phyloP scores from a whole-genome alignment of 495 filamentous ascomycete species.

The Penicillium egyptiacum region DNA sequence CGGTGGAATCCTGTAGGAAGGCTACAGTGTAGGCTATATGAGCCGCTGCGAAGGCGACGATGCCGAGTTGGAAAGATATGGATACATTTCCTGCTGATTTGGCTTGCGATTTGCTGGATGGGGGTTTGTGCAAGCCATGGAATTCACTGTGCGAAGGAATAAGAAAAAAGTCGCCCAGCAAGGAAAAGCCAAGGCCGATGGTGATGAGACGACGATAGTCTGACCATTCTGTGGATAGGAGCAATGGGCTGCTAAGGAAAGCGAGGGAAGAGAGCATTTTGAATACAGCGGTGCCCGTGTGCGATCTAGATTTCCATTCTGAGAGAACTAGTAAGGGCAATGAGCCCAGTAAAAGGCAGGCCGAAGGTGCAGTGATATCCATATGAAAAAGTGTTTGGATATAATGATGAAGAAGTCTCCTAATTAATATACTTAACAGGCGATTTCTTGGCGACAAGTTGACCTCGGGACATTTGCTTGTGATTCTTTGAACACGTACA shows the following conservation, averaged over 20 bases:
- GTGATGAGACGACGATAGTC: constrained; percentile 13
- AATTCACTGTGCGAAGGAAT: constrained; percentile 23
- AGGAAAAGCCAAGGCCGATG: constrained; percentile 9
- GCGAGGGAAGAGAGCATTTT: constrained; percentile 27
- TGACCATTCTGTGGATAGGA: constrained; percentile 18
- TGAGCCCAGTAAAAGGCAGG: constrained; percentile 14
- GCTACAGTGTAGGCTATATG: constrained; percentile 25
- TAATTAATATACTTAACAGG: too few relatives aligned
- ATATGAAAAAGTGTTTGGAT: background rate
- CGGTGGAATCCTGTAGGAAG: constrained; percentile 16
- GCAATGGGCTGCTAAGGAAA: constrained; percentile 22
- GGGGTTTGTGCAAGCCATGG: background rate
- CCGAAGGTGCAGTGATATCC: constrained; percentile 10
- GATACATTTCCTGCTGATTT: constrained; percentile 13
- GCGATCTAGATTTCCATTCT: constrained; percentile 21
- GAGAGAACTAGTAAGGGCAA: constrained; percentile 20
- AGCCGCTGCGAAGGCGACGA: constrained; percentile 26
- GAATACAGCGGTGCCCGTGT: constrained; percentile 19
- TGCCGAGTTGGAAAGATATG: constrained; percentile 25
- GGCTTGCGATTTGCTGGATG: background rate
- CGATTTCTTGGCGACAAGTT: background rate
- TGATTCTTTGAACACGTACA: too few relatives aligned
- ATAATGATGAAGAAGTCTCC: too few relatives aligned
- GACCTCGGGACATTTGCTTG: too few relatives aligned
- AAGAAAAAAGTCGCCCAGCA: constrained; percentile 21